These are phyloP conservation scores for Saccharomycopsis oosterbeekiorum DNA, from an alignment of 805 yeast species.

Conservation along the genomic window DNA sequence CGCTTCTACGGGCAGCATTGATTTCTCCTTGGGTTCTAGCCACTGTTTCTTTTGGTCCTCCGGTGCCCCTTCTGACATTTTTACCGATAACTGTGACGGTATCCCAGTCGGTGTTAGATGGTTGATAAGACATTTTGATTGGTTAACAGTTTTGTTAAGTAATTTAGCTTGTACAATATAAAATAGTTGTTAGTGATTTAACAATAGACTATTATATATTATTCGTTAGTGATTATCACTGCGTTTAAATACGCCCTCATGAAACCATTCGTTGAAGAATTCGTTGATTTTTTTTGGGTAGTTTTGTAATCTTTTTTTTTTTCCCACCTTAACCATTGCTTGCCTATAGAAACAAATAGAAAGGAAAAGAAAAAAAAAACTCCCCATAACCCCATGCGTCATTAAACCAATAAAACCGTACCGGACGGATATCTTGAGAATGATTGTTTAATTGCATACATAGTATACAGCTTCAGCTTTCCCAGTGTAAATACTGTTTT, in stretches of 20 bases:
- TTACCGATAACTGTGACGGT: conserved; percentile 80
- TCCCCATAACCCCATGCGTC: no score
- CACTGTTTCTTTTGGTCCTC: conserved; percentile 79
- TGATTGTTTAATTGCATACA: no score
- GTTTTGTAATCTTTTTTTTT: not conserved
- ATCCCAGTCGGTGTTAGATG: conserved; percentile 71
- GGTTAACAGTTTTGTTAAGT: not conserved
- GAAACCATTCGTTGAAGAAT: not conserved
- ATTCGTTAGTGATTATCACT: no score
- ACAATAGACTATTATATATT: no score
- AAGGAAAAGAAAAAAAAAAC: not conserved
- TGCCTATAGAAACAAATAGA: not conserved
- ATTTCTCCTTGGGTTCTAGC: conserved; percentile 70
- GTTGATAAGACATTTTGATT: conserved; percentile 7
- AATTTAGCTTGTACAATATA: not conserved
- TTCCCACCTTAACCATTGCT: not conserved
- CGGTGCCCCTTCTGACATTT: conserved; percentile 78
- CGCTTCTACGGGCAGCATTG: conserved; percentile 91
- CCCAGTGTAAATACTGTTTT: no score
- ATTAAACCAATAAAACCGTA: not conserved
- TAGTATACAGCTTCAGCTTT: no score
- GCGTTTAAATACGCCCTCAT: not conserved
- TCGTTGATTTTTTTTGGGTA: no score
- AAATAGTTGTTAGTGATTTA: no score
- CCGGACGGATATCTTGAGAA: no score